These are phyloP conservation scores for Russula ochroleuca DNA, from an alignment of 768 basidiomycete genomes.

Conservation along the genomic window DNA sequence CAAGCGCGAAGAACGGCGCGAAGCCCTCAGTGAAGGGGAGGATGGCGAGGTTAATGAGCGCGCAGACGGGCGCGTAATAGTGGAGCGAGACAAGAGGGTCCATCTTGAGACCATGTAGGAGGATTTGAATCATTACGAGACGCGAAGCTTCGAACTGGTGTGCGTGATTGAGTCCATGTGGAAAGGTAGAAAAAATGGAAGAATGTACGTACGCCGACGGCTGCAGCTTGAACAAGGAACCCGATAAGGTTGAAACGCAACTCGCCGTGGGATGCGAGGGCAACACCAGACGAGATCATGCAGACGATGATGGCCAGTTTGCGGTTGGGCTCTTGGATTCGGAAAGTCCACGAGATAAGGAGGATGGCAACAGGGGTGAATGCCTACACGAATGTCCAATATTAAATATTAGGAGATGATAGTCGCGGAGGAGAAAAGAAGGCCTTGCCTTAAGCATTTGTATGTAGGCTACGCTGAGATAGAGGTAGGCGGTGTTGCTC, in stretches of 20 bases:
- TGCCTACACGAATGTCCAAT: conserved; percentile 48
- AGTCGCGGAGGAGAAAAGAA: not conserved
- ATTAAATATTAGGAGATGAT: not conserved
- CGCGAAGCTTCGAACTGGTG: conserved; percentile 85
- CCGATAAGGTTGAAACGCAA: conserved; percentile 79
- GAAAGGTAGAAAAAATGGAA: not conserved
- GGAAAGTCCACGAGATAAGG: conserved; percentile 88
- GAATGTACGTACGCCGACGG: conserved; percentile 65
- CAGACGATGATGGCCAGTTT: conserved; percentile 77
- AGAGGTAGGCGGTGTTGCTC: conserved; percentile 89
- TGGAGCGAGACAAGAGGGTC: conserved; percentile 93
- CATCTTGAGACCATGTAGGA: conserved; percentile 95
- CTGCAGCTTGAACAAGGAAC: conserved; percentile 82
- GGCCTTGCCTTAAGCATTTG: conserved; percentile 84
- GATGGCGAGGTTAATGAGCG: conserved; percentile 77
- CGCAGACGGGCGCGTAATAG: conserved; percentile 96
- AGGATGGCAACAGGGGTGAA: conserved; percentile 88
- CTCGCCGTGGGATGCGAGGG: conserved; percentile 87
- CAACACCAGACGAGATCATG: conserved; percentile 89
- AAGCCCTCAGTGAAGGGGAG: conserved; percentile 92
- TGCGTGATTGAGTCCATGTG: not conserved
- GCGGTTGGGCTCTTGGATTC: conserved; percentile 81
- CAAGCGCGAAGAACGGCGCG: conserved; percentile 74
- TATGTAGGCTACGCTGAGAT: conserved; percentile 89
- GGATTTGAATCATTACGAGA: conserved; percentile 92